Evolutionary conservation across 495 filamentous ascomycete genomes (phyloP), one percentile per base, ranked within the genome.

Genomic region (Chaetomium tenue): DNA sequence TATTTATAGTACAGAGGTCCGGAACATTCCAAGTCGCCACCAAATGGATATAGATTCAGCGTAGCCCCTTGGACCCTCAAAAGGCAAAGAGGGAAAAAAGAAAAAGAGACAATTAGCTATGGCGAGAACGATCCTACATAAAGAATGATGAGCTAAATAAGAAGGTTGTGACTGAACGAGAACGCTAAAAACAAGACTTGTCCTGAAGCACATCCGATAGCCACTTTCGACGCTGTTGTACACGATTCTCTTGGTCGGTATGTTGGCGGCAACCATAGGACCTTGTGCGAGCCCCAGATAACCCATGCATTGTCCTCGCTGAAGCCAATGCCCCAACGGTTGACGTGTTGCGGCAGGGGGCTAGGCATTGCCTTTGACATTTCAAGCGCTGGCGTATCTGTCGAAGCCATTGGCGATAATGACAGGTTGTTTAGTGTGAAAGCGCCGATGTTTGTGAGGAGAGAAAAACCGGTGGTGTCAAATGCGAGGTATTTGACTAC

Each of bases 51-150:
- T n/a, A n/a, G n/a, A n/a, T n/a, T n/a, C n/a, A n/a, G n/a, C n/a
- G n/a, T n/a, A n/a, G n/a, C n/a, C n/a, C 52, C 52, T 39, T 55
- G 3, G 52, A 55, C 52, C 52, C 52, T 55, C 52, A 55, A 55
- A 55, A 55, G 18, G 11, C 26, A 33, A 55, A 55, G 28, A 37
- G 28, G 13, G n/a, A n/a, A n/a, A 20, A 20, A 5, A 37, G 28
- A 55, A 55, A 55, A 39, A 55, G 26, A 25, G 6, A 39, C 2
- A 37, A 55, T 39, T n/a, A 30, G 25, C 26, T 54, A 28, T 6
- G 51, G 23, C 51, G 5, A 15, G 22, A 30, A 54, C 22, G 25
- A 30, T 54, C 25, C 51, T 30, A 11, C 3, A 30, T 5, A 28
- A 54, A 28, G 51, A 54, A 30, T 54, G 51, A 54, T 12, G 25